A percentile compares a stretch with the other conserved stretches of the same genome.
Evolutionary conservation across 306 rosid genomes (phyloP).

Genomic region (Prunus mongolica): DNA sequence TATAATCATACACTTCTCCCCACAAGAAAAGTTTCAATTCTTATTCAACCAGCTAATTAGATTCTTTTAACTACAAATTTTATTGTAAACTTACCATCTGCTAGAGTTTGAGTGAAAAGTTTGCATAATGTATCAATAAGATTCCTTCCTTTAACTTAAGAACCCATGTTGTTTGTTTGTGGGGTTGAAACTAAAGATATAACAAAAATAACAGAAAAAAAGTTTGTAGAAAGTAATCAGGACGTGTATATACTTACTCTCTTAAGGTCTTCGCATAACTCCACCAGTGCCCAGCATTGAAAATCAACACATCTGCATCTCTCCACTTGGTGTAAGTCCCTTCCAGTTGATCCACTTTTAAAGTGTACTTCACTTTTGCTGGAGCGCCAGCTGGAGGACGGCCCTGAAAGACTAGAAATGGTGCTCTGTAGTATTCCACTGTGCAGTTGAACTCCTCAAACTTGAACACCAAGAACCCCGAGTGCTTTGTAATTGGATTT

Average conservation of each 20-base stretch:
- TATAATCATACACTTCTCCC: background rate
- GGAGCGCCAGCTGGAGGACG: constrained; percentile 67
- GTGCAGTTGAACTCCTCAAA: constrained; percentile 82
- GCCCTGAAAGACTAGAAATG: constrained; percentile 77
- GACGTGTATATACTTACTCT: constrained; percentile 38
- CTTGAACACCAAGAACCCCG: constrained; percentile 70
- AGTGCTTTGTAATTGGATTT: constrained; percentile 72
- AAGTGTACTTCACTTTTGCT: constrained; percentile 41
- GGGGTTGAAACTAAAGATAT: background rate
- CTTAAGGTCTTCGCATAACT: constrained; percentile 62
- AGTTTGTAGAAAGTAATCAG: background rate
- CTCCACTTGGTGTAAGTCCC: constrained; percentile 66
- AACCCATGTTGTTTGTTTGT: background rate
- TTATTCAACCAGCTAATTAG: background rate
- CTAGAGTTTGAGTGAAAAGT: background rate
- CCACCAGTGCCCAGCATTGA: constrained; percentile 98
- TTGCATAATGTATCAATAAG: background rate
- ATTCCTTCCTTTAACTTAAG: background rate
- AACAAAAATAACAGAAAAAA: background rate
- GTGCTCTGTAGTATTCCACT: constrained; percentile 80
- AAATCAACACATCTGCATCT: constrained; percentile 71
- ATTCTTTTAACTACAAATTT: background rate
- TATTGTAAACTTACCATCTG: background rate
- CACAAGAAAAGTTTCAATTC: background rate
- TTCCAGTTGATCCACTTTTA: constrained; percentile 71